Evolutionary conservation across 2,329 filamentous ascomycete species (phyloP).

Genomic region (Alternaria arborescens): DNA sequence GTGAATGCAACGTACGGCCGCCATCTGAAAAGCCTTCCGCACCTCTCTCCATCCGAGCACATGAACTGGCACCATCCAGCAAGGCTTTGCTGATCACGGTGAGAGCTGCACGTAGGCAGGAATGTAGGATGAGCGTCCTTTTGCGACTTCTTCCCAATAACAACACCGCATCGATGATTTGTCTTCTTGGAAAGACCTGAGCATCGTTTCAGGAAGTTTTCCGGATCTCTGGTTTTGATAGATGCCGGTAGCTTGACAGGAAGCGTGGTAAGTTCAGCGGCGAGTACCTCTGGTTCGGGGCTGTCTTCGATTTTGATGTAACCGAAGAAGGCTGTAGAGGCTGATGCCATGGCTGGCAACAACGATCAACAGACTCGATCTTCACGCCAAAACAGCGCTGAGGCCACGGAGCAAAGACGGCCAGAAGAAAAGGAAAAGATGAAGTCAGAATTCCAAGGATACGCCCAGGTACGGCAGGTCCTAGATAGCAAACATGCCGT

Average conservation of each 20-base stretch:
- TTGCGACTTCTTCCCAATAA: constrained; percentile 34
- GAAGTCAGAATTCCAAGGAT: neutral
- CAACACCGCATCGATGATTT: constrained; percentile 27
- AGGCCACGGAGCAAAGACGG: neutral
- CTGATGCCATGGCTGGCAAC: constrained; percentile 3
- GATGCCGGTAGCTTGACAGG: constrained; percentile 12
- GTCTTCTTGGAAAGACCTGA: constrained; percentile 42
- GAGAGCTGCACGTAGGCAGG: constrained; percentile 41
- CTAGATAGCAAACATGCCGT: constrained; percentile 14
- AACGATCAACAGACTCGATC: neutral
- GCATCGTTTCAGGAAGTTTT: constrained; percentile 38
- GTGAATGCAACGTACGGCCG: constrained; percentile 3
- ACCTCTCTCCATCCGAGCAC: constrained; percentile 29
- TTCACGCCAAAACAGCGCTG: neutral
- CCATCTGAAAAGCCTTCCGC: constrained; percentile 39
- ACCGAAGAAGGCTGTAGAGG: neutral
- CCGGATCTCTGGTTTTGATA: constrained; percentile 36
- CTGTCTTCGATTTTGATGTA: constrained; percentile 18
- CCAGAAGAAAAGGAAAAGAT: neutral
- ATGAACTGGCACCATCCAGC: constrained; percentile 40
- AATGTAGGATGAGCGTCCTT: constrained; percentile 35
- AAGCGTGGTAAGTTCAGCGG: neutral
- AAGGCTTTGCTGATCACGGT: constrained; percentile 39
- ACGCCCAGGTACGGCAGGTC: neutral
- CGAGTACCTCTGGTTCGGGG: constrained; percentile 12